Conservation (phyloP, 2,329 filamentous ascomycete genomes). For the Neopestalotiopsis rosae region DNA sequence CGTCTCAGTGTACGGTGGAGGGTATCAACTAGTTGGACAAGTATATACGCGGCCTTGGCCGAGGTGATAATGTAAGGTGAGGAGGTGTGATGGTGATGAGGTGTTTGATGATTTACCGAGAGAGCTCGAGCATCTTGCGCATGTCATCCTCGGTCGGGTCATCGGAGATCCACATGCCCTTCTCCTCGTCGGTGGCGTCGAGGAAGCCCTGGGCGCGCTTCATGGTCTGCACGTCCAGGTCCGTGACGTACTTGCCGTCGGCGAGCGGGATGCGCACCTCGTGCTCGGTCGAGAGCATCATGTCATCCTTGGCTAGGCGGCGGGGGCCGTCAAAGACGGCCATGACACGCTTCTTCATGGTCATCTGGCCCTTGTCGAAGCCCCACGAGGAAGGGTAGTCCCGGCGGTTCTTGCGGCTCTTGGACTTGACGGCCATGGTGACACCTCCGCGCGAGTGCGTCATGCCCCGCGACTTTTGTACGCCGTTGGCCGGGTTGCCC, state of each 20-base stretch:
- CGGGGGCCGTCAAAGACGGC: constrained; percentile 89
- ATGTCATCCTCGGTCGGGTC: constrained; percentile 69
- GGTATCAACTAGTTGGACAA: constrained; percentile 3
- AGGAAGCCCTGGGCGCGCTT: constrained; percentile 86
- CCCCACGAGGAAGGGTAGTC: constrained; percentile 96
- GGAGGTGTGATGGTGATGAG: neutral
- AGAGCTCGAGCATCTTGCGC: constrained; percentile 62
- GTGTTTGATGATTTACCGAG: constrained; percentile 27
- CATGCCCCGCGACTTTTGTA: constrained; percentile 73
- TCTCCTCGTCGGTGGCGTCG: constrained; percentile 82
- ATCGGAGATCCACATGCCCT: constrained; percentile 81
- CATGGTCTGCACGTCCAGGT: constrained; percentile 89
- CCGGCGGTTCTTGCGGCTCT: constrained; percentile 86
- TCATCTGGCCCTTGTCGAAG: constrained; percentile 90
- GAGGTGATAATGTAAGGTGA: constrained; percentile 10
- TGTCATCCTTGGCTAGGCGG: constrained; percentile 94
- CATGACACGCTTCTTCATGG: constrained; percentile 96
- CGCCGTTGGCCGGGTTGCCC: constrained; percentile 59
- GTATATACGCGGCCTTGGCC: constrained; percentile 20
- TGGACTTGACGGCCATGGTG: constrained; percentile 56
- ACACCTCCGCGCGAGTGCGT: constrained; percentile 81
- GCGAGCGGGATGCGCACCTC: constrained; percentile 86
- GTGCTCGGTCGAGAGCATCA: constrained; percentile 96
- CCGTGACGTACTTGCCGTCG: constrained; percentile 85
- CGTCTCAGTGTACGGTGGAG: constrained; percentile 11